Percentiles rank a stretch among this genome's conserved stretches.
Evolutionary conservation across 441 rosid genomes (phyloP).

Genomic region (Pelargonium cotyledonis): DNA sequence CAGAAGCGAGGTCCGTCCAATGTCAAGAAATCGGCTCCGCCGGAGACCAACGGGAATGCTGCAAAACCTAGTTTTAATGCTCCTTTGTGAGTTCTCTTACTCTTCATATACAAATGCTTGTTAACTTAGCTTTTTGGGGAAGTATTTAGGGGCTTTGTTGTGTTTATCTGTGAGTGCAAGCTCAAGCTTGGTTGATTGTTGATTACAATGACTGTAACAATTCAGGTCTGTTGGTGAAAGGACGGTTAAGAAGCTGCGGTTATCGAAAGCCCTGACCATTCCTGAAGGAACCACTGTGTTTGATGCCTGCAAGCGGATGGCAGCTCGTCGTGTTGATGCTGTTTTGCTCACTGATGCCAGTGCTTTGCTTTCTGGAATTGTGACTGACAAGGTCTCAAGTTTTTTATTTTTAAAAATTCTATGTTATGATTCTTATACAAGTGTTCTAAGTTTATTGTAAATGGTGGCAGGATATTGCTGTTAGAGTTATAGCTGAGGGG

Average conservation of each 20-base stretch:
- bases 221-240: slow-evolving; percentile 37
- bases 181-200: background rate
- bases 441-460: background rate
- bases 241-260: slow-evolving; percentile 74
- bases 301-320: slow-evolving; percentile 94
- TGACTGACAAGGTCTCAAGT: slow-evolving; percentile 70
- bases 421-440: background rate
- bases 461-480: slow-evolving; percentile 66
- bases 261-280: slow-evolving; percentile 85
- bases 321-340: slow-evolving; percentile 92
- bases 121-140: too few species aligned
- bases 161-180: background rate
- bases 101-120: too few species aligned
- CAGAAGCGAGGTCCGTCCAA: slow-evolving; percentile 42
- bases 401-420: background rate
- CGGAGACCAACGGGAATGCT: slow-evolving; percentile 37
- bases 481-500: slow-evolving; percentile 75
- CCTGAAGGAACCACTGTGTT: slow-evolving; percentile 74
- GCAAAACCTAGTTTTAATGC: slow-evolving; percentile 43
- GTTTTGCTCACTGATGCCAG: slow-evolving; percentile 85
- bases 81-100: slow-evolving; percentile 23
- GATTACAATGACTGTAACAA: background rate
- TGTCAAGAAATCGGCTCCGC: slow-evolving; percentile 39
- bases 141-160: background rate
- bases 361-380: slow-evolving; percentile 93